A percentile compares a stretch with the other conserved stretches of the same genome.
These are phyloP conservation scores for Boletus pseudopeckii DNA, from an alignment of 768 basidiomycete species.

Conservation along the genomic window DNA sequence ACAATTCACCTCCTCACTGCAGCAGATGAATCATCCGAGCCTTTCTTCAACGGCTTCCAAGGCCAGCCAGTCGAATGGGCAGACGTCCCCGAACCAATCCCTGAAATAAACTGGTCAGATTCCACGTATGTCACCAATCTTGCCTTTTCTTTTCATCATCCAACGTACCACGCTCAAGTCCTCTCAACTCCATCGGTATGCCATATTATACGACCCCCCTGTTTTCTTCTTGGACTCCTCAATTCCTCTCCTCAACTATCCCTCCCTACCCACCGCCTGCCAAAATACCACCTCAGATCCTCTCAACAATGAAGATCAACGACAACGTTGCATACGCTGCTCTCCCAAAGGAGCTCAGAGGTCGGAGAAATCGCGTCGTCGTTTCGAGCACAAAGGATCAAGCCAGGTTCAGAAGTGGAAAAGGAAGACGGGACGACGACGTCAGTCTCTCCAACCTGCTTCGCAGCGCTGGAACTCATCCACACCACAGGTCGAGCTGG, in stretches of 20 bases:
- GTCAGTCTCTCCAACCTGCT: slow-evolving; percentile 13
- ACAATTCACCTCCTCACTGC: slow-evolving; percentile 78
- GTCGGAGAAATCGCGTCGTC: slow-evolving; percentile 71
- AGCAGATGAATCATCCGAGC: slow-evolving; percentile 52
- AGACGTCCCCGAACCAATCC: slow-evolving; percentile 63
- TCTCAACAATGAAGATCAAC: slow-evolving; percentile 77
- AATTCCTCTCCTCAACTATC: slow-evolving; percentile 50
- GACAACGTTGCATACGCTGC: slow-evolving; percentile 90
- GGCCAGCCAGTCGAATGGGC: slow-evolving; percentile 86
- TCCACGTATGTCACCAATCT: slow-evolving; percentile 55
- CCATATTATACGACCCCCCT: slow-evolving; percentile 76
- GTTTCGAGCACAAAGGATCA: slow-evolving; percentile 50
- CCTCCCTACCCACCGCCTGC: slow-evolving; percentile 61
- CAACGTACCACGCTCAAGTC: slow-evolving; percentile 42
- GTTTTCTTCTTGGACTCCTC: slow-evolving; percentile 60
- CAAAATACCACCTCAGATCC: slow-evolving; percentile 76
- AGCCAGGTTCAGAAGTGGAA: slow-evolving; percentile 86
- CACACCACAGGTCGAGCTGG: slow-evolving; percentile 45
- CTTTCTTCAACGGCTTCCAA: slow-evolving; percentile 86
- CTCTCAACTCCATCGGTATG: slow-evolving; percentile 85
- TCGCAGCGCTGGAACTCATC: slow-evolving; percentile 2
- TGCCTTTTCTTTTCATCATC: neutral
- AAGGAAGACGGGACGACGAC: slow-evolving; percentile 46
- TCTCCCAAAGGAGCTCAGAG: slow-evolving; percentile 81
- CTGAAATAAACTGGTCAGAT: slow-evolving; percentile 77